phyloP scores from a whole-genome alignment of 805 yeast species.

The Yamadazyma paraphyllophila region DNA sequence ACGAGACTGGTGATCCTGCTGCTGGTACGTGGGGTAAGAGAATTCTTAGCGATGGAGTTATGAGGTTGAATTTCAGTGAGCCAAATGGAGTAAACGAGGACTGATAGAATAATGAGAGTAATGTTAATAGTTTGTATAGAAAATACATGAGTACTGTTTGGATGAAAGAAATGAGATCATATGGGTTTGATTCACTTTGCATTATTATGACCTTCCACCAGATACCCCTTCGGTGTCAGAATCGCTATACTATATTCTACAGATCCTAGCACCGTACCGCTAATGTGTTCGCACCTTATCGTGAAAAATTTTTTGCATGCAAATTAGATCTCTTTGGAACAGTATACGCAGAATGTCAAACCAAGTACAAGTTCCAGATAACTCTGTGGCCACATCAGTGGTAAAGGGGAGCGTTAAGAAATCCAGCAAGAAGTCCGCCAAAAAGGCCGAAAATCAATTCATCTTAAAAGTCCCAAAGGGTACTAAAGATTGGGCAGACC shows the following conservation, averaged over 20 bases:
- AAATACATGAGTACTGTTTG: too few species aligned
- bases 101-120: conserved; percentile 9
- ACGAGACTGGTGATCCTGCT: conserved; percentile 92
- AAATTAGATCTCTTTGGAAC: not conserved
- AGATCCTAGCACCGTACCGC: not conserved
- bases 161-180: not conserved
- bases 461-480: conserved; percentile 95
- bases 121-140: not conserved
- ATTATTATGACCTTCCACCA: too few species aligned
- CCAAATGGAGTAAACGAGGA: conserved; percentile 44
- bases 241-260: too few species aligned
- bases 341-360: conserved; percentile 7
- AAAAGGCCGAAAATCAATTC: conserved; percentile 46
- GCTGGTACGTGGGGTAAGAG: conserved; percentile 91
- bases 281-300: conserved; percentile 5
- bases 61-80: conserved; percentile 39
- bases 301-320: conserved; percentile 7
- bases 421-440: conserved; percentile 13
- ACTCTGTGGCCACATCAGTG: not conserved
- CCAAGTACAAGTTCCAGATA: not conserved
- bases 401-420: conserved; percentile 15
- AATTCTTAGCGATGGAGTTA: conserved; percentile 55
- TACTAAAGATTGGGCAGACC: conserved; percentile 97
- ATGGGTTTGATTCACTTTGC: not conserved
- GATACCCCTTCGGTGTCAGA: too few species aligned